Evolutionary conservation across 805 yeast genomes (phyloP), one percentile per base, ranked within the genome.

Genomic region (Lipomyces kockii): DNA sequence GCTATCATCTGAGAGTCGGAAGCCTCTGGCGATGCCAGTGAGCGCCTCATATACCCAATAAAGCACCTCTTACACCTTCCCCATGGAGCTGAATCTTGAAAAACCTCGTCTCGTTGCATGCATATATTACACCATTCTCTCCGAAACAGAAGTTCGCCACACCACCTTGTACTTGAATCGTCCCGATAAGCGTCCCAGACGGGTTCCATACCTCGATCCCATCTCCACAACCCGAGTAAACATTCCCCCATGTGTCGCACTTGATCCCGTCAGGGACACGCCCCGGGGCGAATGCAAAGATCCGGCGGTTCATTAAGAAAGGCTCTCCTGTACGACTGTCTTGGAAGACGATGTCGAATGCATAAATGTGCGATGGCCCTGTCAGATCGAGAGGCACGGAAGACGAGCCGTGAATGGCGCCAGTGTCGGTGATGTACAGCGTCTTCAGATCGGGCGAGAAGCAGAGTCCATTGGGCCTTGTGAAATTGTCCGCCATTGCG

Each of bases 391-490:
- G 37, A 43, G 52, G 37, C 32, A 32, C 11, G 3, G 60, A 63
- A 2, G 67, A 71, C 35, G 53, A 49, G 4, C 73, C 74, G 43
- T 60, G 55, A 35, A 61, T 62, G 0, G 69, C 69, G 12, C 61
- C 51, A 12, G 75, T 73, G 63, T 86, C 87, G 0, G 89, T 86
- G 78, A 86, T 82, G 68, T 81, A 86, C 73, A 84, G 73, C 29
- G 76, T 71, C 32, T 80, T 80, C 2, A 77, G 78, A 54, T 77
- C 80, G 7, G 76, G 75, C 11, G 76, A 72, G 85, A 87, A 88
- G 56, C 84, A 86, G 64, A 87, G 78, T 11, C 97, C 96, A 75
- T 92, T 92, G n/a, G 97, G 86, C 59, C 88, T 87, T 9, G 76
- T 77, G 57, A 85, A 77, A 25, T 79, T 76, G 32, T 82, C 81